Evolutionary conservation across 306 rosid genomes (phyloP), one percentile per base, ranked within the genome.

Genomic region (Malus orientalis): DNA sequence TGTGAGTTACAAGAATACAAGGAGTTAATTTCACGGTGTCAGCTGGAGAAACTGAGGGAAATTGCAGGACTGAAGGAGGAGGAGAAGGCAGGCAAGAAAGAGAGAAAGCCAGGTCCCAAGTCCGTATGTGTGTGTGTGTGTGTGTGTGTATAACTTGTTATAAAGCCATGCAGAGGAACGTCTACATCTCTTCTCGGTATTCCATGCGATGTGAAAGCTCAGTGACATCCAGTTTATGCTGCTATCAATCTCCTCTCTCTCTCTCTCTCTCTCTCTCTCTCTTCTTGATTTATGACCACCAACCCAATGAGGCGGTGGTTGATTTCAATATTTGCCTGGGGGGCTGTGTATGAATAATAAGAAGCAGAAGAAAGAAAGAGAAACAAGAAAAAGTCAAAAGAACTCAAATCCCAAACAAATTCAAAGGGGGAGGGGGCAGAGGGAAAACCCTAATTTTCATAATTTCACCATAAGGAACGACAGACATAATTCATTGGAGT

Each of bases 171-270:
- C 57, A 55, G 18, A 25, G 74, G 74, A 22, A 77, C 42, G 75
- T 77, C 75, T 60, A 60, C 70, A 77, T 70, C 75, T 23, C 23
- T 44, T 59, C 79, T 45, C 83, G 59, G 75, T 49, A 68, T 58
- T 73, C 83, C 20, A 81, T 63, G 63, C 27, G 80, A 70, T 76
- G 73, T 76, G 84, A 81, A 38, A 29, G 80, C 80, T 81, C 80
- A 70, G 69, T 70, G 67, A 81, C 77, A 81, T 68, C 44, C 59
- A 61, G 79, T 74, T 47, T 75, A 68, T 47, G 72, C 77, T 59
- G 3, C 47, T 4, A 67, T 57, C 13, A 57, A 18, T 5, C 45
- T 38, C 49, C 67, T 38, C 49, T 64, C 29, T 57, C 45, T 71
- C 23, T 51, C 11, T 38, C 49, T 64, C 67, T 38, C 49, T 64